Percentiles rank a stretch among this genome's conserved stretches.
phyloP scores from a whole-genome alignment of 345 rosid genomes.

The Odontarrhena argentea region DNA sequence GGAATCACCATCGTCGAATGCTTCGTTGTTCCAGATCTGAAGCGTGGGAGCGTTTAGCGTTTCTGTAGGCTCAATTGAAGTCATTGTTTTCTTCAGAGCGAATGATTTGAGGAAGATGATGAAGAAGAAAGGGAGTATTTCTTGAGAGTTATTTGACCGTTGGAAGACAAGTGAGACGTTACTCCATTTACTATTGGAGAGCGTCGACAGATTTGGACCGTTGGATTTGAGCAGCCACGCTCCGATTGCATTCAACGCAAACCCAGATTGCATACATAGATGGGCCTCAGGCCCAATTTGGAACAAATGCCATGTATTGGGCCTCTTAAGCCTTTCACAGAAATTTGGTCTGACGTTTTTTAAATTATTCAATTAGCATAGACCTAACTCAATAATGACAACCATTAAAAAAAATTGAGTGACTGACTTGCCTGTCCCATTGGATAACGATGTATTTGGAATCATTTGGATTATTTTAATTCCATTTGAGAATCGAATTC shows the following conservation, averaged over 20 bases:
- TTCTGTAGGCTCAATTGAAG: slow-evolving; percentile 54
- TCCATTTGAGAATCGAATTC: neutral
- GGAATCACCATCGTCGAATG: slow-evolving; percentile 77
- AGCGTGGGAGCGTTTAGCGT: slow-evolving; percentile 51
- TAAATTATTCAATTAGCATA: neutral
- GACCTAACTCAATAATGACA: slow-evolving; percentile 17
- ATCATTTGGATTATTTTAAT: slow-evolving; percentile 5
- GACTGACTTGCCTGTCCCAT: slow-evolving; percentile 30
- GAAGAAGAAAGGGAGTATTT: slow-evolving; percentile 35
- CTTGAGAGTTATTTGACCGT: slow-evolving; percentile 68
- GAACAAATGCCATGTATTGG: neutral
- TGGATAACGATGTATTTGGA: slow-evolving; percentile 35
- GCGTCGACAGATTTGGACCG: slow-evolving; percentile 36
- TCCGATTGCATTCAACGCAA: slow-evolving; percentile 60
- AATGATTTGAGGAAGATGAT: neutral
- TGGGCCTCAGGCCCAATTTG: neutral
- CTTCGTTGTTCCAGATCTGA: slow-evolving; percentile 92
- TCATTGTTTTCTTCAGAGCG: slow-evolving; percentile 45
- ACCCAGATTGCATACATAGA: neutral
- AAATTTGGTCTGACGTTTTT: neutral
- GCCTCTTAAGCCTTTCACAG: neutral
- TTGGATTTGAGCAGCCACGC: slow-evolving; percentile 49
- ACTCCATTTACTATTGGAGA: slow-evolving; percentile 31
- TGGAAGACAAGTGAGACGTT: slow-evolving; percentile 61
- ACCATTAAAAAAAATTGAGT: slow-evolving; percentile 2